Percentiles rank a stretch among this genome's conserved stretches.
Evolutionary conservation across 306 rosid species (phyloP).

Genomic region (Trichosanthes cucumerina): DNA sequence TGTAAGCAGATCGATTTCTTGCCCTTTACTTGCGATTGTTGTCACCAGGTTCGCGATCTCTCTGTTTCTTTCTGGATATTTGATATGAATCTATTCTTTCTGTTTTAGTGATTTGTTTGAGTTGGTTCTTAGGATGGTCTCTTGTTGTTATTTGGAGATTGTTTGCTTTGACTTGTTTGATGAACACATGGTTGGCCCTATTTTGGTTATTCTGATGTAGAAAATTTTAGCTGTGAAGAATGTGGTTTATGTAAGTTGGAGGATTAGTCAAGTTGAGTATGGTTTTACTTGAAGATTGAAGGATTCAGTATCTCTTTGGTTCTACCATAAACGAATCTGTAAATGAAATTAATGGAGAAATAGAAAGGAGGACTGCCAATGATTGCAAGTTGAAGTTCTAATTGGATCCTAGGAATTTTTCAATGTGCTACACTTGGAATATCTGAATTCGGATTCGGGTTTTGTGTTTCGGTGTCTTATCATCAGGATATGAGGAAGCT

Average conservation of each 20-base stretch:
- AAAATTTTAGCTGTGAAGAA: not conserved
- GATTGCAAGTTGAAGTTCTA: not conserved
- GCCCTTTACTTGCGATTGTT: constrained; percentile 93
- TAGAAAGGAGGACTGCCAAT: not conserved
- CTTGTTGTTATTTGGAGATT: not conserved
- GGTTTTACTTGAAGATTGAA: not conserved
- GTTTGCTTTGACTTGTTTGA: not conserved
- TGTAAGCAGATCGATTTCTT: constrained; percentile 79
- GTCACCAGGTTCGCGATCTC: constrained; percentile 37
- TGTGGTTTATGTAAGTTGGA: not conserved
- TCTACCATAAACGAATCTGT: not conserved
- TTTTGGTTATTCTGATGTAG: not conserved
- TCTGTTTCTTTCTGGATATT: not conserved
- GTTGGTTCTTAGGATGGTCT: not conserved
- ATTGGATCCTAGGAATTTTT: not conserved
- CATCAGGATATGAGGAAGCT: not conserved
- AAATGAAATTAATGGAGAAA: not conserved
- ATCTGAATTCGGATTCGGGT: not conserved
- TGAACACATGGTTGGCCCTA: not conserved
- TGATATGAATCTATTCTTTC: too few species aligned
- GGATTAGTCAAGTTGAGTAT: not conserved
- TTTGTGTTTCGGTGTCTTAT: not conserved
- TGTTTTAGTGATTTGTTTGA: not conserved
- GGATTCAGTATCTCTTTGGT: not conserved
- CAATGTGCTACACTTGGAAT: not conserved